These are phyloP conservation scores for Hypsizygus ulmarius DNA, from an alignment of 1,284 basidiomycete genomes.

Conservation along the genomic window DNA sequence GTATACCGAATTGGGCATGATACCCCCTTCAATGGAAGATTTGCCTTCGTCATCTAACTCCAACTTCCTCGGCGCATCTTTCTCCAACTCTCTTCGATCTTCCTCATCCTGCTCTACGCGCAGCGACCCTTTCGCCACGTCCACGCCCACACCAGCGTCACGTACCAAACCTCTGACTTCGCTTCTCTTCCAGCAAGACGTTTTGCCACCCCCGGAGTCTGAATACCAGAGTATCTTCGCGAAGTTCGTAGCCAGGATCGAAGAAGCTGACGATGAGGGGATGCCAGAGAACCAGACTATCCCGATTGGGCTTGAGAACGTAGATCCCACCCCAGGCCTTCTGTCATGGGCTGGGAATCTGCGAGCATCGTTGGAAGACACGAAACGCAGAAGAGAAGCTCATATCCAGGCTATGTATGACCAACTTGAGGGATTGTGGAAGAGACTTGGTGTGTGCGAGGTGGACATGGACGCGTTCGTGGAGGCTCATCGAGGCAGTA, in stretches of 20 bases:
- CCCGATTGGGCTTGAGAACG: slow-evolving; percentile 47
- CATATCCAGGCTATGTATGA: slow-evolving; percentile 87
- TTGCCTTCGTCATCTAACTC: slow-evolving; percentile 40
- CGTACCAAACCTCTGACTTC: slow-evolving; percentile 33
- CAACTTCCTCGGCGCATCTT: slow-evolving; percentile 27
- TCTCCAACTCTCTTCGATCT: slow-evolving; percentile 35
- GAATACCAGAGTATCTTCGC: slow-evolving; percentile 61
- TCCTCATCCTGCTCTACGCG: slow-evolving; percentile 30
- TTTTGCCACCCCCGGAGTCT: slow-evolving; percentile 31
- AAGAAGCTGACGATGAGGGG: slow-evolving; percentile 56
- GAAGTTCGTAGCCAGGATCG: slow-evolving; percentile 57
- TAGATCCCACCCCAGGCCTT: slow-evolving; percentile 67
- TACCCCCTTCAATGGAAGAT: slow-evolving; percentile 51
- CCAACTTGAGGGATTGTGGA: slow-evolving; percentile 80
- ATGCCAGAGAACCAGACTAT: slow-evolving; percentile 35
- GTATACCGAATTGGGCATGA: slow-evolving; percentile 74
- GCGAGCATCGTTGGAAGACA: slow-evolving; percentile 60
- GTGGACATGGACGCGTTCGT: slow-evolving; percentile 80
- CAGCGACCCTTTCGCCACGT: slow-evolving; percentile 52
- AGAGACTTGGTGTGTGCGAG: slow-evolving; percentile 69
- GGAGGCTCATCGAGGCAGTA: slow-evolving; percentile 75
- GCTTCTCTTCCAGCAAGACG: slow-evolving; percentile 30
- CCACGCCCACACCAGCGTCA: slow-evolving; percentile 50
- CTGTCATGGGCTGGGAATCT: slow-evolving; percentile 60
- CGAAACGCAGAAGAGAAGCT: slow-evolving; percentile 66